Conservation (phyloP, 164 flowering plant species). For the Dillenia turbinata region DNA sequence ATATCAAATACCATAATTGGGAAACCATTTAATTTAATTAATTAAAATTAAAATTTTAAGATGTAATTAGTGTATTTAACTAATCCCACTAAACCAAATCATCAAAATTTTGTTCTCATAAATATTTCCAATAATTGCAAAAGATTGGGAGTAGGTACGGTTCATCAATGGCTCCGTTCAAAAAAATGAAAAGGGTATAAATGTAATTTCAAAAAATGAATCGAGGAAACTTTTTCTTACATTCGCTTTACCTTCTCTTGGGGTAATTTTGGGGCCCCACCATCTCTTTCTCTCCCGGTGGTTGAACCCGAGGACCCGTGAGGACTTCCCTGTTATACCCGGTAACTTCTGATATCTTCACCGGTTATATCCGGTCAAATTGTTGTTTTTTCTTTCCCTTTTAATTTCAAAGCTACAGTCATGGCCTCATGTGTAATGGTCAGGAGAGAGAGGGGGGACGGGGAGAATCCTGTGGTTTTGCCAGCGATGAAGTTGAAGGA, state of each 20-base stretch:
- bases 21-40: too few species aligned
- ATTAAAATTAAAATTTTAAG: too few species aligned
- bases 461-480: slow-evolving; percentile 28
- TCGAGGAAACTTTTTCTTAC: not conserved
- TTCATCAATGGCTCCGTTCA: not conserved
- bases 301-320: slow-evolving; percentile 46
- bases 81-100: too few species aligned
- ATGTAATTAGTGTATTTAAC: too few species aligned
- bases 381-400: not conserved
- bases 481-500: slow-evolving; percentile 78
- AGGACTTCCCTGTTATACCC: slow-evolving; percentile 28
- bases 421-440: not conserved
- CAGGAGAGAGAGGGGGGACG: slow-evolving; percentile 5
- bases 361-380: slow-evolving; percentile 15
- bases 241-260: slow-evolving; percentile 10
- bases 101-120: too few species aligned
- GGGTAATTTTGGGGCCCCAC: slow-evolving; percentile 18
- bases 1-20: too few species aligned
- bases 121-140: too few species aligned
- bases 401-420: slow-evolving; percentile 3
- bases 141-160: too few species aligned
- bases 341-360: slow-evolving; percentile 12
- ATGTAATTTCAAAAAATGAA: not conserved
- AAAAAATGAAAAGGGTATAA: slow-evolving; percentile 5
- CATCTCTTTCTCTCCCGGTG: slow-evolving; percentile 17